These are phyloP conservation scores for Piper betle DNA, from an alignment of 164 flowering plant species.

Conservation along the genomic window DNA sequence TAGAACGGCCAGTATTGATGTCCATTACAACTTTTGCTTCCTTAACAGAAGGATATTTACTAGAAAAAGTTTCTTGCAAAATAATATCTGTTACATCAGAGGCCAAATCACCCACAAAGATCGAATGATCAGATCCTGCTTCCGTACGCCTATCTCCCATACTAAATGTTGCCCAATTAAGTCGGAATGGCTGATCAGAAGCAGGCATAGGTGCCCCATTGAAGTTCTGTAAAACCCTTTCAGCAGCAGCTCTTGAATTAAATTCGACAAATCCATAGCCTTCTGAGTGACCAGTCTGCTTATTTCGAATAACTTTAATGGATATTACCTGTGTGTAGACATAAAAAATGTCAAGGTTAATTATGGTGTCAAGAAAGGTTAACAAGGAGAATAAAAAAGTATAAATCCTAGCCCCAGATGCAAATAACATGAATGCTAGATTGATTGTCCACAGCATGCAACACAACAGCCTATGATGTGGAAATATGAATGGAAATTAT, in stretches of 20 bases:
- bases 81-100: conserved; percentile 82
- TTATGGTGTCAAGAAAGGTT: too few species aligned
- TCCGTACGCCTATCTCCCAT: conserved; percentile 77
- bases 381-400: too few species aligned
- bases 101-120: conserved; percentile 94
- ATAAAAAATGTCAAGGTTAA: too few species aligned
- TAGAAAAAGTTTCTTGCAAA: conserved; percentile 77
- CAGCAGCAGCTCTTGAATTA: conserved; percentile 64
- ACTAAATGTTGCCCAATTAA: conserved; percentile 94
- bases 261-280: conserved; percentile 98
- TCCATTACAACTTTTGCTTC: conserved; percentile 96
- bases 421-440: too few species aligned
- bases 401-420: too few species aligned
- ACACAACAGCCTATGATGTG: too few species aligned
- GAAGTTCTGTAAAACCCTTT: conserved; percentile 66
- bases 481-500: too few species aligned
- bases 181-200: conserved; percentile 72
- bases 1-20: conserved; percentile 92
- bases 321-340: conserved; percentile 38
- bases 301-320: conserved; percentile 90
- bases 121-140: conserved; percentile 79
- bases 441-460: too few species aligned
- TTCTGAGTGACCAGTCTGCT: conserved; percentile 86
- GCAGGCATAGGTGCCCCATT: conserved; percentile 58
- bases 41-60: conserved; percentile 78